These are phyloP conservation scores for Paramyrothecium sp. DNA, from an alignment of 2,329 filamentous ascomycete genomes.

Conservation along the genomic window DNA sequence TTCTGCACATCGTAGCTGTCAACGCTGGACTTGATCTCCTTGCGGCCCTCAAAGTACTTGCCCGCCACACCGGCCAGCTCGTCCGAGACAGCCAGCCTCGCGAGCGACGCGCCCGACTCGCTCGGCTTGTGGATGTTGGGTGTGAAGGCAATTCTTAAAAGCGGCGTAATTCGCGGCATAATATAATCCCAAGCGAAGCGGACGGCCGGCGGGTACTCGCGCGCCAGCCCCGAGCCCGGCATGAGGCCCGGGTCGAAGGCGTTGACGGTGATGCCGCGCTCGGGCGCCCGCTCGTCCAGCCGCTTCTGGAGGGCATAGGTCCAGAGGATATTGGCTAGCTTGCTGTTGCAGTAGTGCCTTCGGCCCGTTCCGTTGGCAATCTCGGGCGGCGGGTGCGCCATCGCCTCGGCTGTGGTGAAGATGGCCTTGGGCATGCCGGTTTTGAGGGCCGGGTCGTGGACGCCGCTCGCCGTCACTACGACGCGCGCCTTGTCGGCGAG, in stretches of 20 bases:
- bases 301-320: conserved; percentile 2
- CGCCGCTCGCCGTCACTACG: conserved; percentile 41
- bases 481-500: conserved; percentile 38
- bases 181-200: conserved; percentile 1
- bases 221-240: conserved; percentile 5
- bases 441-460: conserved; percentile 40
- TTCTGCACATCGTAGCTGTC: conserved; percentile 5
- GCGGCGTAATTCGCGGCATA: not conserved
- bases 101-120: conserved; percentile 3
- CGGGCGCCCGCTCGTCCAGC: not conserved
- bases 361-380: not conserved
- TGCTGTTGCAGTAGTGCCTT: conserved; percentile 3
- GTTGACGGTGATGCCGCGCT: not conserved
- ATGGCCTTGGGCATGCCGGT: conserved; percentile 5
- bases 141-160: not conserved
- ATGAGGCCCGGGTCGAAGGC: conserved; percentile 7
- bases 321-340: conserved; percentile 5
- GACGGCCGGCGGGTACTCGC: not conserved
- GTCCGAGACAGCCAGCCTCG: not conserved
- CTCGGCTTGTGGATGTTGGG: conserved; percentile 4
- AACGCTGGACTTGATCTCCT: conserved; percentile 5
- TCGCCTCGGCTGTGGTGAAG: conserved; percentile 1
- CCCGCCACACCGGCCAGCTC: conserved; percentile 3
- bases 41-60: conserved; percentile 5
- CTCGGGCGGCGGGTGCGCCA: conserved; percentile 1